A percentile compares a stretch with the other conserved stretches of the same genome.
Conservation (phyloP, 2,329 filamentous ascomycete genomes). For the Ophiocordyceps polyrhachis-furcata region DNA sequence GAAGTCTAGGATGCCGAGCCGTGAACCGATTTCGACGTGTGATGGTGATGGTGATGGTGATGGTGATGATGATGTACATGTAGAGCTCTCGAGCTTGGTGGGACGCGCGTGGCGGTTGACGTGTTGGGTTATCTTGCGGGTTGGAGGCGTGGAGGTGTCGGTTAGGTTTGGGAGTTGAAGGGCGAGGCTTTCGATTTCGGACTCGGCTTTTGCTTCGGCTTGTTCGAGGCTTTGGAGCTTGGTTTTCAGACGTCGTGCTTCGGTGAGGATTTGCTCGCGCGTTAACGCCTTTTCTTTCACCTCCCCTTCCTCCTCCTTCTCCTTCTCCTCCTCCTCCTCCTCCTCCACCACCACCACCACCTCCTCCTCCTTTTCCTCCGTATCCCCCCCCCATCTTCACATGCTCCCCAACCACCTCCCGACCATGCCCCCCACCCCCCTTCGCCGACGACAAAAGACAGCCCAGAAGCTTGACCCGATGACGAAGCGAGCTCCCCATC, state of each 20-base stretch:
- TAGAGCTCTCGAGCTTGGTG: too few species aligned
- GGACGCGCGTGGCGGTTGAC: conserved; percentile 50
- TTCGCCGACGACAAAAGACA: conserved; percentile 33
- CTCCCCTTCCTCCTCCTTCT: conserved; percentile 22
- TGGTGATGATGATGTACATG: conserved; percentile 38
- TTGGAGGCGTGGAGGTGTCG: conserved; percentile 53
- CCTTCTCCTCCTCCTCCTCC: conserved; percentile 12
- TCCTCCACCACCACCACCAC: too few species aligned
- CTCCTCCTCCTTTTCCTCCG: too few species aligned
- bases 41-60: conserved; percentile 54
- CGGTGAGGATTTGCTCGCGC: conserved; percentile 36
- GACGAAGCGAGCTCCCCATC: conserved; percentile 40
- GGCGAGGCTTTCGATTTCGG: conserved; percentile 57
- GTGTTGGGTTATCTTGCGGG: conserved; percentile 51
- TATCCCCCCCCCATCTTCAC: too few species aligned
- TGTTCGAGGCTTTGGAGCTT: conserved; percentile 40
- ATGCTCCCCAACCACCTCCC: too few species aligned
- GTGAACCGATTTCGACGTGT: conserved; percentile 70
- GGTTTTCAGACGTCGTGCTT: conserved; percentile 47
- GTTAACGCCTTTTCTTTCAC: conserved; percentile 14
- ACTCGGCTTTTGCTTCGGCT: conserved; percentile 36
- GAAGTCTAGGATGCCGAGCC: conserved; percentile 86
- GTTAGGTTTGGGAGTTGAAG: conserved; percentile 75
- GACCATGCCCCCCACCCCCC: too few species aligned
- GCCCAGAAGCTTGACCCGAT: conserved; percentile 47